These are phyloP conservation scores for Ochromonas danica DNA, from an alignment of 108 stramenopile genomes.

Conservation along the genomic window DNA sequence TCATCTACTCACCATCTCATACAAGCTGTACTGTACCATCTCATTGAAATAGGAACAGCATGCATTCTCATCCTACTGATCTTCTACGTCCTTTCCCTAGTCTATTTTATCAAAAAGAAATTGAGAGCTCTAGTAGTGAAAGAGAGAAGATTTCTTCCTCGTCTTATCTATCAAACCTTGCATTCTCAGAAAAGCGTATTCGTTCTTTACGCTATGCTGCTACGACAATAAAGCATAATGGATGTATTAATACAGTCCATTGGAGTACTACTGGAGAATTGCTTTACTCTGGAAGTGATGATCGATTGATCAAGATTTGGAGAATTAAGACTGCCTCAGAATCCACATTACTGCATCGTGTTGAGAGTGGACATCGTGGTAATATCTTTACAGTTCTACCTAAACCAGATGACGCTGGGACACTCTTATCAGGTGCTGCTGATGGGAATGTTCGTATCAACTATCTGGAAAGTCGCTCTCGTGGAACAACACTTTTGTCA, in stretches of 20 bases:
- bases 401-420: background rate
- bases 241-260: background rate
- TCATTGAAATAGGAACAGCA: no score
- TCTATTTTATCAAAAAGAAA: no score
- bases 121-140: no score
- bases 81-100: no score
- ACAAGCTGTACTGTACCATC: no score
- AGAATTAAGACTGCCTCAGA: background rate
- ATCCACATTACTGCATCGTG: background rate
- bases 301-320: constrained; percentile 3
- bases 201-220: no score
- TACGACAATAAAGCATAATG: background rate
- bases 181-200: no score
- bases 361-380: background rate
- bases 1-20: no score
- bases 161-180: no score
- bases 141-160: no score
- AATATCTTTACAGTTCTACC: background rate
- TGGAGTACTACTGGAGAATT: background rate
- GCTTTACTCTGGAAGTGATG: background rate
- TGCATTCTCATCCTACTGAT: no score
- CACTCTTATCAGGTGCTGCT: background rate
- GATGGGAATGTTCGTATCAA: background rate
- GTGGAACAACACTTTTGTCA: background rate
- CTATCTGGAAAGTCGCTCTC: background rate